These are phyloP conservation scores for Acanthamoeba castellanii DNA, from an alignment of 208 protist genomes.

Conservation along the genomic window DNA sequence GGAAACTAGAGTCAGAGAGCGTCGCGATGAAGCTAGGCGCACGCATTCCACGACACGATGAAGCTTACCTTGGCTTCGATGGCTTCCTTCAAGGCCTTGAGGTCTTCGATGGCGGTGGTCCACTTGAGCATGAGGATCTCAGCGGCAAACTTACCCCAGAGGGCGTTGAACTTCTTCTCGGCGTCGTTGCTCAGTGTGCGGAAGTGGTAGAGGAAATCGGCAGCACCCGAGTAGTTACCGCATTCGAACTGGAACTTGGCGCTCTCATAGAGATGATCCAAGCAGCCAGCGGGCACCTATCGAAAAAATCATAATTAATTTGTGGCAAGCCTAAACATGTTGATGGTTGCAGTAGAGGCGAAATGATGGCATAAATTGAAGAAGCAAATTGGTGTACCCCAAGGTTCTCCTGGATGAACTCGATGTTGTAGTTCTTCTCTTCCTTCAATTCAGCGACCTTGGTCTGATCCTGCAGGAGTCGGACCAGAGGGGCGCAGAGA, in stretches of 20 bases:
- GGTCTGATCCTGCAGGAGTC: slow-evolving; percentile 70
- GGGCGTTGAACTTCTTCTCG: slow-evolving; percentile 82
- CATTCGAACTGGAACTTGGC: slow-evolving; percentile 88
- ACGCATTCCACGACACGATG: neutral
- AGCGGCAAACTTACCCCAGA: slow-evolving; percentile 90
- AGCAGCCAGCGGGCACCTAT: slow-evolving; percentile 56
- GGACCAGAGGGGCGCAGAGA: slow-evolving; percentile 53
- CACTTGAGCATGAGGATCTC: slow-evolving; percentile 89
- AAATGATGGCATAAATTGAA: neutral
- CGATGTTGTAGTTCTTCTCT: slow-evolving; percentile 80
- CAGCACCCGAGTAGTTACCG: slow-evolving; percentile 88
- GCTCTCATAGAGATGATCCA: slow-evolving; percentile 85
- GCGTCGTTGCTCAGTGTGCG: slow-evolving; percentile 79
- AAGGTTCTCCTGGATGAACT: slow-evolving; percentile 79
- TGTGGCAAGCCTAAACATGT: neutral
- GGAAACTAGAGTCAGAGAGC: no score
- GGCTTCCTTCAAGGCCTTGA: slow-evolving; percentile 78
- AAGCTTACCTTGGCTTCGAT: slow-evolving; percentile 79
- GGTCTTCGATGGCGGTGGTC: slow-evolving; percentile 85
- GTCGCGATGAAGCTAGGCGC: no score
- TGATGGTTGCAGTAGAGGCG: neutral
- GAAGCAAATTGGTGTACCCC: slow-evolving; percentile 72
- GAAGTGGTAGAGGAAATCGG: slow-evolving; percentile 83
- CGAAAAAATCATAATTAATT: neutral
- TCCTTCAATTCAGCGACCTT: slow-evolving; percentile 75